phyloP scores from a whole-genome alignment of 495 filamentous ascomycete species.

The Penicillium maclennaniae region DNA sequence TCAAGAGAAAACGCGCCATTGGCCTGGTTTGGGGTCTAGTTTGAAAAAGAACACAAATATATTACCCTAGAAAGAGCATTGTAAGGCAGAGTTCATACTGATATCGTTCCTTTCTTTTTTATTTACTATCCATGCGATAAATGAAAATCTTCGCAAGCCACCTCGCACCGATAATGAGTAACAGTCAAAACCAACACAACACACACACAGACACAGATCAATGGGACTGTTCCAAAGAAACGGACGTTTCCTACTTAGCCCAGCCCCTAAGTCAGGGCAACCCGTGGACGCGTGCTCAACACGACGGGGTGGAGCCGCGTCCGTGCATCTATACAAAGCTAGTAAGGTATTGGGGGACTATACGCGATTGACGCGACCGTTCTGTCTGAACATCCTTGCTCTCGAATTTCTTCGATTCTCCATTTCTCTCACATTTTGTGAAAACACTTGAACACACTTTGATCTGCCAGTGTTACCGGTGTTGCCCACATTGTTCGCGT shows the following conservation, averaged over 20 bases:
- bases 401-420: background rate
- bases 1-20: background rate
- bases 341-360: constrained; percentile 24
- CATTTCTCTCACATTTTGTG: background rate
- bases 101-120: too few species aligned
- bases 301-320: constrained; percentile 27
- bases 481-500: background rate
- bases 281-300: constrained; percentile 29
- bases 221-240: too few species aligned
- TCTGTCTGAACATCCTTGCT: constrained; percentile 7
- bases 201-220: too few species aligned
- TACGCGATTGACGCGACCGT: constrained; percentile 33
- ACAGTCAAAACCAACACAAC: too few species aligned
- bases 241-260: background rate
- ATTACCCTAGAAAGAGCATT: background rate
- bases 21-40: background rate
- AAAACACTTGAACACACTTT: background rate
- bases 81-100: too few species aligned
- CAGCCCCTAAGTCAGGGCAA: background rate
- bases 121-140: too few species aligned
- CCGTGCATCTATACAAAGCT: constrained; percentile 24
- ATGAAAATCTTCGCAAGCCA: too few species aligned
- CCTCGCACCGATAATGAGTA: too few species aligned
- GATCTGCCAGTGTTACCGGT: background rate
- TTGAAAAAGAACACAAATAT: background rate